Conservation (phyloP, 768 basidiomycete species). For the Xerocomellus amylosporus region DNA sequence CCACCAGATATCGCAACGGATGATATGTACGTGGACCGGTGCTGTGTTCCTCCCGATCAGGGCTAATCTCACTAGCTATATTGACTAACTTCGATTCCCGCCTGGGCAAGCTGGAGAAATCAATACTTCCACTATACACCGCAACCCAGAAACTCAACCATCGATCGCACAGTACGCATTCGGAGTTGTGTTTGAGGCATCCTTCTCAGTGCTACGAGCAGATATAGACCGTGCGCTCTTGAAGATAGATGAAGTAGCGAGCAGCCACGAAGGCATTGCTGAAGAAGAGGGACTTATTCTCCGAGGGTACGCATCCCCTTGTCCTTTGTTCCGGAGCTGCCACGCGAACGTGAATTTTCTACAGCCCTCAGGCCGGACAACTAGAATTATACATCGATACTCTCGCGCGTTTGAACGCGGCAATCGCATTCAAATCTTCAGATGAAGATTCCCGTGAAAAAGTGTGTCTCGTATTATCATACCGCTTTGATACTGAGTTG, state of each 20-base stretch:
- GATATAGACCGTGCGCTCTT: constrained; percentile 78
- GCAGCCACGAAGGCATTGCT: constrained; percentile 69
- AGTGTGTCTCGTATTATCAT: constrained; percentile 30
- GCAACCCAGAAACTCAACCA: constrained; percentile 74
- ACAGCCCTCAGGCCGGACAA: constrained; percentile 69
- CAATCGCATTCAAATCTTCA: constrained; percentile 70
- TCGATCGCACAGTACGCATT: constrained; percentile 62
- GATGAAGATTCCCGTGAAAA: constrained; percentile 55
- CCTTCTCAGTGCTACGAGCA: constrained; percentile 27
- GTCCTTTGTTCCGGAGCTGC: not conserved
- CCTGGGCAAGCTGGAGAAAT: constrained; percentile 79
- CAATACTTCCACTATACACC: constrained; percentile 78
- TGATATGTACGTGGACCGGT: constrained; percentile 62
- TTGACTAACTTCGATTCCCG: constrained; percentile 82
- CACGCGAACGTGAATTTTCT: not conserved
- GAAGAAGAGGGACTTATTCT: constrained; percentile 78
- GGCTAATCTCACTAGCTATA: constrained; percentile 55
- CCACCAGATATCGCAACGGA: constrained; percentile 76
- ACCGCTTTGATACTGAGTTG: not conserved
- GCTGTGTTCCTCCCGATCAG: not conserved
- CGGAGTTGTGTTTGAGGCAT: not conserved
- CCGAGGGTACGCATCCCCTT: constrained; percentile 51
- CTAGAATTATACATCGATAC: constrained; percentile 66
- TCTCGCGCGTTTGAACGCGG: constrained; percentile 72
- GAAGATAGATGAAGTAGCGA: constrained; percentile 78